These are phyloP conservation scores for Epipyxis sp. DNA, from an alignment of 108 stramenopile species.

Conservation along the genomic window DNA sequence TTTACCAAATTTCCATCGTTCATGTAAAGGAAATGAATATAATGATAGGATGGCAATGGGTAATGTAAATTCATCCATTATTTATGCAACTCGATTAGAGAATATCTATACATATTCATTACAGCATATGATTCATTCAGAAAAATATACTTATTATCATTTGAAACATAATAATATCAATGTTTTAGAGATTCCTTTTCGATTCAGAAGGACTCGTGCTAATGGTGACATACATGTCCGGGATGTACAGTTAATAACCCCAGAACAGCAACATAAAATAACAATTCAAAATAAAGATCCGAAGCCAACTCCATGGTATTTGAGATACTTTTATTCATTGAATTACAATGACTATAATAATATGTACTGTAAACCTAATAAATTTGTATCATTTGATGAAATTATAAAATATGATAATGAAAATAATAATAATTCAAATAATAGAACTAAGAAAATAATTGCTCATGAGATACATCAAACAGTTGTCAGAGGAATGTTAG, in stretches of 20 bases:
- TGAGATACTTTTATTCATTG: too few relatives aligned
- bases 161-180: not conserved
- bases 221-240: not conserved
- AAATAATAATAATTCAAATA: too few relatives aligned
- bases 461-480: too few relatives aligned
- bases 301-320: too few relatives aligned
- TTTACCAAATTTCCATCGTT: slow-evolving; percentile 20
- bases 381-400: too few relatives aligned
- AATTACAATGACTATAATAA: too few relatives aligned
- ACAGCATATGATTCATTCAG: not conserved
- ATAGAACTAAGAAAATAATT: too few relatives aligned
- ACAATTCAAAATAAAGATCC: not conserved
- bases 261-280: not conserved
- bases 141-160: not conserved
- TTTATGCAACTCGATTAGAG: not conserved
- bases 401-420: too few relatives aligned
- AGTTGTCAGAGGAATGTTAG: too few relatives aligned
- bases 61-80: not conserved
- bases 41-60: slow-evolving; percentile 25
- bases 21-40: slow-evolving; percentile 9
- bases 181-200: slow-evolving; percentile 23
- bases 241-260: not conserved
- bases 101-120: not conserved
- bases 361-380: too few relatives aligned
- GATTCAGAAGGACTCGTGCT: not conserved